Base-by-base conservation (phyloP, 257 asterid species). In the Marsdenia floribunda region DNA sequence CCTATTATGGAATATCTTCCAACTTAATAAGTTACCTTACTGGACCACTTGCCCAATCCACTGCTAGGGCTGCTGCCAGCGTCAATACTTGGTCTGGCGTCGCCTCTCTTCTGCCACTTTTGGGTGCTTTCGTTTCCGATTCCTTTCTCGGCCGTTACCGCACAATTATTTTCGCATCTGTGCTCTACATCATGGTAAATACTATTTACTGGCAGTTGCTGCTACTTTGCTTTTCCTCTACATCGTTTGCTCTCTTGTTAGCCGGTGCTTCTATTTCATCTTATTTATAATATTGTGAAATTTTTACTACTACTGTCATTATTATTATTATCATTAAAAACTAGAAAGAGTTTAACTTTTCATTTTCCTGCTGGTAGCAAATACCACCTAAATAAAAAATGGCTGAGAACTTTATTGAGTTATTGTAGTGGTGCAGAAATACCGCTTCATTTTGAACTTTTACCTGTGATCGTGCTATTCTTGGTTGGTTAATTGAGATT, bases 71-170 rank as follows among this genome's bases (percentile, higher is more conserved):
- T 9, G 61, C 61, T 24, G 61, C 61, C 13, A 55, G 19, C 61
- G 61, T 55, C 61, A 55, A 55, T 55, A 13, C 29, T 55, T 55
- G 61, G 61, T 55, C 61, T 9, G 61, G 61, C 29, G 29, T 10
- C 61, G 29, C 61, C 29, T 55, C 61, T 55, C 61, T 55, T 21
- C 22, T 55, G 61, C 61, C 61, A 55, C 61, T 55, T 55, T 55
- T 55, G 61, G 61, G 61, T n/a, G 61, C 61, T n/a, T 55, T 55
- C 22, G 26, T 55, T 55, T 55, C 61, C 61, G 61, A 55, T 55
- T 55, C 61, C 10, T 55, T 55, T 55, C 61, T 55, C 12, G 61
- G 61, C 29, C 61, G 61, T 55, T 55, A 5, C 61, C 61, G 61
- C 61, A 55, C 29, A 13, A 21, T 55, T 55, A 55, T 55, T n/a